These are phyloP conservation scores for Grigorovia transvaalensis DNA, from an alignment of 805 yeast genomes.

Conservation along the genomic window DNA sequence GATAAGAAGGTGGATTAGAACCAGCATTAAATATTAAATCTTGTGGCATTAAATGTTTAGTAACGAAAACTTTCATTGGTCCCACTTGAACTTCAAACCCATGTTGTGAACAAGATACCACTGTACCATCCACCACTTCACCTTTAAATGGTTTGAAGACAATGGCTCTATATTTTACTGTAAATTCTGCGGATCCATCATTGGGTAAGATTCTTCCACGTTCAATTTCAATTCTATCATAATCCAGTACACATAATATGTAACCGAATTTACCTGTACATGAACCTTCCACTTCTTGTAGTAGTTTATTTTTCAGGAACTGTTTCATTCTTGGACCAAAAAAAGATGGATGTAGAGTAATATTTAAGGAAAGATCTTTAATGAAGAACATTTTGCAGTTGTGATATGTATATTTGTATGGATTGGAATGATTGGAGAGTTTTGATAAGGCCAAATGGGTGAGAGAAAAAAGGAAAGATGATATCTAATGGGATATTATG, in stretches of 20 bases:
- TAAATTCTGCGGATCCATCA: slow-evolving; percentile 91
- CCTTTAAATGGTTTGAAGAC: slow-evolving; percentile 99
- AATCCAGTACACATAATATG: slow-evolving; percentile 89
- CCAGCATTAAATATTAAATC: slow-evolving; percentile 91
- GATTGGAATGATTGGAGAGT: no score
- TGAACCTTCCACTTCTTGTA: slow-evolving; percentile 96
- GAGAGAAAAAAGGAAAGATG: no score
- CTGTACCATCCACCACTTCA: slow-evolving; percentile 95
- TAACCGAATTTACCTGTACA: slow-evolving; percentile 99
- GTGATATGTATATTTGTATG: neutral
- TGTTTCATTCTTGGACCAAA: slow-evolving; percentile 98
- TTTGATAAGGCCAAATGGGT: no score
- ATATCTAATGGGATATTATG: no score
- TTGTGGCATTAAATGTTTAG: slow-evolving; percentile 88
- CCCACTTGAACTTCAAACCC: slow-evolving; percentile 98
- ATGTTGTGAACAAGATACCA: slow-evolving; percentile 84
- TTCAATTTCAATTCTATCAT: slow-evolving; percentile 90
- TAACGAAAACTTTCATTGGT: slow-evolving; percentile 87
- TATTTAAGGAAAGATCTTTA: slow-evolving; percentile 83
- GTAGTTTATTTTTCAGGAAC: slow-evolving; percentile 74
- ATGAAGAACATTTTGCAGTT: slow-evolving; percentile 32
- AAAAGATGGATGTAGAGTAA: slow-evolving; percentile 93
- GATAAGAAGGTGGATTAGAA: slow-evolving; percentile 97
- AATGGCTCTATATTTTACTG: slow-evolving; percentile 90
- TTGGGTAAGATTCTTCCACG: slow-evolving; percentile 86